Percentiles rank a stretch among this genome's conserved stretches.
These are phyloP conservation scores for Aciculosporium take DNA, from an alignment of 2,329 filamentous ascomycete species.

Conservation along the genomic window DNA sequence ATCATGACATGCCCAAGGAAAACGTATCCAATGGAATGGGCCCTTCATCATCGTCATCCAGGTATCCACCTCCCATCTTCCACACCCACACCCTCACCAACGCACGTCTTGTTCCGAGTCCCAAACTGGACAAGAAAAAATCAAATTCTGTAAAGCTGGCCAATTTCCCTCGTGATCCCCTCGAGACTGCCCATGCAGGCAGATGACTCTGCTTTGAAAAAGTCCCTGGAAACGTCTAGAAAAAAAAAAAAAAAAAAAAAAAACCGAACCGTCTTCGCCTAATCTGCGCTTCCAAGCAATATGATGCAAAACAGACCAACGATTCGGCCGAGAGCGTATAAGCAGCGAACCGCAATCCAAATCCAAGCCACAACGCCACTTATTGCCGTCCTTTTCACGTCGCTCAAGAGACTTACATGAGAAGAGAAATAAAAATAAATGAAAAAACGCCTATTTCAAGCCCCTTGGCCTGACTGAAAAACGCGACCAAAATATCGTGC, in stretches of 20 bases:
- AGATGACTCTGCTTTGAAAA: neutral
- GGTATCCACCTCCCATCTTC: neutral
- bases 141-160: neutral
- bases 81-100: too few relatives aligned
- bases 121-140: neutral
- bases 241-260: neutral
- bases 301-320: neutral
- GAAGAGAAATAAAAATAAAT: too few relatives aligned
- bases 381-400: neutral
- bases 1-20: neutral
- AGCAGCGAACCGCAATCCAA: neutral
- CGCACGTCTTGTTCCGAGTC: too few relatives aligned
- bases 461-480: neutral
- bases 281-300: neutral
- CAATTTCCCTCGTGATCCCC: neutral
- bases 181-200: constrained; percentile 1
- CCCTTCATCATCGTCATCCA: neutral
- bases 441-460: neutral
- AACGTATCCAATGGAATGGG: neutral
- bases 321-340: neutral
- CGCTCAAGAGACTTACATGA: neutral
- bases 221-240: neutral
- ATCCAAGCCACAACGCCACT: constrained; percentile 2
- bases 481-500: neutral
- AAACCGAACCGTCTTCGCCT: neutral